phyloP scores from a whole-genome alignment of 805 yeast species.

The Candida sithepensis region DNA sequence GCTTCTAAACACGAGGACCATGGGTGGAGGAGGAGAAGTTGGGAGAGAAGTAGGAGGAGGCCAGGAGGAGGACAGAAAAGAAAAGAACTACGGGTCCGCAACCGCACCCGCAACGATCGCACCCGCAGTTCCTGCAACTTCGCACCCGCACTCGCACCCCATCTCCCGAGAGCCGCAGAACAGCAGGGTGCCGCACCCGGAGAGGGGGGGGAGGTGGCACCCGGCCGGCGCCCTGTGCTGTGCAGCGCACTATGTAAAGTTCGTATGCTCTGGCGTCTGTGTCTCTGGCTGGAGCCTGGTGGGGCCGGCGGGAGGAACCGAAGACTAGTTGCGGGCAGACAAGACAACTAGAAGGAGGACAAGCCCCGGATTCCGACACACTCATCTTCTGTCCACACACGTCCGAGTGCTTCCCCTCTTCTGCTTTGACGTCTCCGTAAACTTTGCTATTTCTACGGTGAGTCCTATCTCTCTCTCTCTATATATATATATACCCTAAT shows the following conservation, averaged over 20 bases:
- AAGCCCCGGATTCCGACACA: background rate
- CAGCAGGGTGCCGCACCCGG: background rate
- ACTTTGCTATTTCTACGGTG: no score
- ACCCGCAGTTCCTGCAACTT: background rate
- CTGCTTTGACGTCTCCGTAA: no score
- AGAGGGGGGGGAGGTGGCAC: background rate
- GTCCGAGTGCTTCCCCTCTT: background rate
- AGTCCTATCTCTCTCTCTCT: no score
- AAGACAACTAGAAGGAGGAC: no score
- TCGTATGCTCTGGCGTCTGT: no score
- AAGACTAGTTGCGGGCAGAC: background rate
- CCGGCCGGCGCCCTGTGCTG: no score
- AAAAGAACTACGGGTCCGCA: background rate
- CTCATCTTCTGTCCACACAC: background rate
- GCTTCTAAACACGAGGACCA: no score
- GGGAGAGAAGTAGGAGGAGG: background rate
- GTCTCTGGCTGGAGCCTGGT: no score
- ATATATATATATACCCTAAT: no score
- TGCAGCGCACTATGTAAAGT: no score
- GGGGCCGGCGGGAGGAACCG: no score
- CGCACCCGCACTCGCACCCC: background rate
- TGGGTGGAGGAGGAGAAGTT: no score
- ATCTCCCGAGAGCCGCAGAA: background rate
- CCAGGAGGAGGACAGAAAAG: background rate
- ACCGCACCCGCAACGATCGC: background rate